A percentile compares a stretch with the other conserved stretches of the same genome.
phyloP scores from a whole-genome alignment of 306 rosid genomes.

The Neltuma alba region DNA sequence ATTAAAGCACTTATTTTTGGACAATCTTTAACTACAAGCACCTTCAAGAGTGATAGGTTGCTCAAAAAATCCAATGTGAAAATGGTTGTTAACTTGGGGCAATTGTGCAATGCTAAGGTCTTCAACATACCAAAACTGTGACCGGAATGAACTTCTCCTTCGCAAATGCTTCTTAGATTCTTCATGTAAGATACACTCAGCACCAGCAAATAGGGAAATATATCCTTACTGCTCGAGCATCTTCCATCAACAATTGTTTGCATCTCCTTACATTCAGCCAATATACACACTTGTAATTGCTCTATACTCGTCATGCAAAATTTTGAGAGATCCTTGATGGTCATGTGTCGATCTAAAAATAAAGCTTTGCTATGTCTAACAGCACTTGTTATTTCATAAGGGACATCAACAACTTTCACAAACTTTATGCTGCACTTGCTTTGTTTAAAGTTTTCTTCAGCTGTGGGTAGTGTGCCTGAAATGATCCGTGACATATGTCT shows the following conservation, averaged over 20 bases:
- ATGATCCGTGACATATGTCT: background rate
- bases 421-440: background rate
- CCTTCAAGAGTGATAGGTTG: background rate
- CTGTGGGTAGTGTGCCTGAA: background rate
- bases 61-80: background rate
- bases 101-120: background rate
- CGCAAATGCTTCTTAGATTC: background rate
- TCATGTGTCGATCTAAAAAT: constrained; percentile 20
- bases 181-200: background rate
- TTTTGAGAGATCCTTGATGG: background rate
- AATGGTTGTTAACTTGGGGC: background rate
- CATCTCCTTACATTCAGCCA: background rate
- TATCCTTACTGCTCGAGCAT: too few relatives aligned
- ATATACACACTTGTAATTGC: background rate
- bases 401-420: background rate
- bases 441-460: background rate
- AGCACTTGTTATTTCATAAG: background rate
- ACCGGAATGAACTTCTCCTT: background rate
- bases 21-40: background rate
- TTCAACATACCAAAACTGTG: background rate
- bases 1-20: background rate
- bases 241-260: background rate
- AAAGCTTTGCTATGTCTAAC: background rate
- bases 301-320: background rate
- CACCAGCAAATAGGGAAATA: background rate